Evolutionary conservation across 768 basidiomycete species (phyloP), one percentile per base, ranked within the genome.

Genomic region (Naganishia randhawae): DNA sequence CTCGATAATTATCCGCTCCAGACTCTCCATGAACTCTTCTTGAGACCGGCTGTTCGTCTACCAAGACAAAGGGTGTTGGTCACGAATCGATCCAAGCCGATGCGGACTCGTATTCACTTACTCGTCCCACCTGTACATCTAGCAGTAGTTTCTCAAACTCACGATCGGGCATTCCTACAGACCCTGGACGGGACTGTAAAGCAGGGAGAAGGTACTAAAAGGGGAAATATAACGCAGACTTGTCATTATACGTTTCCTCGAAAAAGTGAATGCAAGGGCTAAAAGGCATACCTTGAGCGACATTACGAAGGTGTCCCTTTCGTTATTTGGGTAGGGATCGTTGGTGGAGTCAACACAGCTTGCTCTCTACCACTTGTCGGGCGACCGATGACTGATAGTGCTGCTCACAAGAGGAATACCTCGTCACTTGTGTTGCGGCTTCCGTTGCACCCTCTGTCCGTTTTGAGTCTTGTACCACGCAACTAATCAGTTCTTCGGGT

Each of bases 11-110:
- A 97, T 84, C 69, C 90, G 89, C 75, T 99, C 96, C 61, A 98
- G 84, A 0, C 91, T 90, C 71, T 97, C 95, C 73, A 91, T 92
- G 83, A 97, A 99, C 17, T 89, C 87, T 76, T 96, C 93, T 17
- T 88, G 84, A 22, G 54, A 22, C 27, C 62, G 37, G 52, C 22
- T 61, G 19, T 41, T 50, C 35, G 65, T 54, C 61, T 63, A 42
- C 65, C 29, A 50, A 70, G 64, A 71, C 51, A 71, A 50, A 35
- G 63, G 31, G 42, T 35, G 9, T 31, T 29, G n/a, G 39, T 16
- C 6, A 35, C 1, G 13, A 25, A 25, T 27, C 14, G 16, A 29
- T 31, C 16, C 7, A 35, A 50, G 25, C 35, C n/a, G 19, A 17
- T 13, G 22, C 8, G 37, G 22, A 11, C 27, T 22, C 5, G 9